These are phyloP conservation scores for Mangifera indica DNA, from an alignment of 345 rosid genomes.

Conservation along the genomic window DNA sequence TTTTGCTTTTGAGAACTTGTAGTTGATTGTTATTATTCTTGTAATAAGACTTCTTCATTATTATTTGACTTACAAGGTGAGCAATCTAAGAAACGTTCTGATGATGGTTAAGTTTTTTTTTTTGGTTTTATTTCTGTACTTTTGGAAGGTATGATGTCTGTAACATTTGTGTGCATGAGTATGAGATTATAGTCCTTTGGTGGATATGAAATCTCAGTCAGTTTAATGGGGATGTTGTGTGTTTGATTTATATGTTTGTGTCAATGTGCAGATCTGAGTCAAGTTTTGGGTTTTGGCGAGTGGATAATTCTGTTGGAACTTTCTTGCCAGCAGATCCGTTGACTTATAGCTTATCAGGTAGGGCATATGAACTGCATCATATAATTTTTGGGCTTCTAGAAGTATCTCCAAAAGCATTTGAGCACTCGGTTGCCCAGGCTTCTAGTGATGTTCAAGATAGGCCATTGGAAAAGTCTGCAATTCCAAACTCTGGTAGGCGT, in stretches of 20 bases:
- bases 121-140: neutral
- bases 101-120: neutral
- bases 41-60: neutral
- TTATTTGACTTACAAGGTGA: neutral
- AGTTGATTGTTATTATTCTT: neutral
- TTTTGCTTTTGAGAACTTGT: neutral
- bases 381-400: slow-evolving; percentile 57
- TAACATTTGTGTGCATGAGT: neutral
- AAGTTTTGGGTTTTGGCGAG: slow-evolving; percentile 88
- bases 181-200: neutral
- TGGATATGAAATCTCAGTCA: neutral
- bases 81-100: neutral
- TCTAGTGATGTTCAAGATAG: slow-evolving; percentile 32
- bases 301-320: slow-evolving; percentile 74
- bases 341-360: slow-evolving; percentile 46
- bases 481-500: slow-evolving; percentile 54
- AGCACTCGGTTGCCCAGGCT: slow-evolving; percentile 33
- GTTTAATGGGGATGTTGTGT: neutral
- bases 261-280: slow-evolving; percentile 57
- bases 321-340: slow-evolving; percentile 79
- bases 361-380: slow-evolving; percentile 76
- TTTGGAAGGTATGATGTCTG: neutral
- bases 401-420: slow-evolving; percentile 37
- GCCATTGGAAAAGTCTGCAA: slow-evolving; percentile 32
- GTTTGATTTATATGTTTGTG: slow-evolving; percentile 6